These are phyloP conservation scores for Ligustrum vulgare DNA, from an alignment of 257 asterid genomes.

Conservation along the genomic window DNA sequence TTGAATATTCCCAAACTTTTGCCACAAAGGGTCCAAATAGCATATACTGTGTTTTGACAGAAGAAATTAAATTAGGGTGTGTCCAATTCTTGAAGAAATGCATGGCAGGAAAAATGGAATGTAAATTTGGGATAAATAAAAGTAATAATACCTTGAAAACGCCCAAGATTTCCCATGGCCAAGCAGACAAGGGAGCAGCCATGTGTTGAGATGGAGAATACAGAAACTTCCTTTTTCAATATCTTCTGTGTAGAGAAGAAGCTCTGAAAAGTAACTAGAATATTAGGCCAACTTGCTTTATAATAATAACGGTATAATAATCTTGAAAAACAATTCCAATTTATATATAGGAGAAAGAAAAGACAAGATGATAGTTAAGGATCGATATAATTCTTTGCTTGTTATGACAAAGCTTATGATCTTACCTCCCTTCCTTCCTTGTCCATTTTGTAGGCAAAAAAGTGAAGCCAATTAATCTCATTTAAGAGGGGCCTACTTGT, in stretches of 20 bases:
- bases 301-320: not conserved
- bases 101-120: too few species aligned
- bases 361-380: not conserved
- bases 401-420: not conserved
- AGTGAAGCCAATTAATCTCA: not conserved
- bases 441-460: not conserved
- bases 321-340: not conserved
- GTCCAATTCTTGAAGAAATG: too few species aligned
- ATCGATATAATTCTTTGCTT: not conserved
- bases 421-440: not conserved
- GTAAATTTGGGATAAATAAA: too few species aligned
- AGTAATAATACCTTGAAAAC: slow-evolving; percentile 54
- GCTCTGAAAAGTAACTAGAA: not conserved
- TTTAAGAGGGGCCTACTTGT: not conserved
- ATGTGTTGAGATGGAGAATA: slow-evolving; percentile 21
- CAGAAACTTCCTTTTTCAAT: not conserved
- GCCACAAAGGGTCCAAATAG: slow-evolving; percentile 64
- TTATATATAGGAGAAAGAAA: not conserved
- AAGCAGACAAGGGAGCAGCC: slow-evolving; percentile 59
- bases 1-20: slow-evolving; percentile 50
- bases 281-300: too few species aligned
- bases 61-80: too few species aligned
- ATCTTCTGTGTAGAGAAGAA: not conserved
- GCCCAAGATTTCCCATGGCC: slow-evolving; percentile 82
- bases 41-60: slow-evolving; percentile 44